phyloP scores from a whole-genome alignment of 148 eudicot species.

The Chenopodium album region DNA sequence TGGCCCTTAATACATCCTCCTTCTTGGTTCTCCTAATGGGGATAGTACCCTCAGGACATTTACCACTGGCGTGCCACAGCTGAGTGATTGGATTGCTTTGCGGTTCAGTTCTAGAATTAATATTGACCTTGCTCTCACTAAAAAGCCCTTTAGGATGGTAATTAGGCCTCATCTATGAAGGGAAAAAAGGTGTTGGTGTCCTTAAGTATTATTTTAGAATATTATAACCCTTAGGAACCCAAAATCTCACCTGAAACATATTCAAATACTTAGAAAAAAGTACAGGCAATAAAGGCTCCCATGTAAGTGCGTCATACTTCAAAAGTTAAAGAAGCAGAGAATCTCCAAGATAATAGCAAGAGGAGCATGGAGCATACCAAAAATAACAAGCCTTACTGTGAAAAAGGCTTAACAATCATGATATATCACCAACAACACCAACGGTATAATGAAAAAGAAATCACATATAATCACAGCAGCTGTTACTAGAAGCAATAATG shows the following conservation, averaged over 20 bases:
- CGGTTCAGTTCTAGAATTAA: slow-evolving; percentile 20
- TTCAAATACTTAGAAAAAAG: too few relatives aligned
- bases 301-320: too few relatives aligned
- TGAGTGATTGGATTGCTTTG: slow-evolving; percentile 44
- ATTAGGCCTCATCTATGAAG: slow-evolving; percentile 63
- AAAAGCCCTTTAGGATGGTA: slow-evolving; percentile 83
- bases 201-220: too few relatives aligned
- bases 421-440: neutral
- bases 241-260: too few relatives aligned
- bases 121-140: slow-evolving; percentile 52
- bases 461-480: too few relatives aligned
- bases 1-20: slow-evolving; percentile 80
- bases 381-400: neutral
- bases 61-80: slow-evolving; percentile 82
- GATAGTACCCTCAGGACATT: slow-evolving; percentile 68
- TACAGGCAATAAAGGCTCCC: too few relatives aligned
- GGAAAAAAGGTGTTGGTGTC: too few relatives aligned
- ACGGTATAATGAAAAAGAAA: neutral
- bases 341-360: neutral
- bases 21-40: slow-evolving; percentile 87
- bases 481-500: neutral
- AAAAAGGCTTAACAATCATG: neutral
- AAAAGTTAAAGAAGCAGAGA: neutral
- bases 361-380: neutral
- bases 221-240: too few relatives aligned